Conservation (phyloP, 306 rosid genomes). For the Cicer cuneatum region DNA sequence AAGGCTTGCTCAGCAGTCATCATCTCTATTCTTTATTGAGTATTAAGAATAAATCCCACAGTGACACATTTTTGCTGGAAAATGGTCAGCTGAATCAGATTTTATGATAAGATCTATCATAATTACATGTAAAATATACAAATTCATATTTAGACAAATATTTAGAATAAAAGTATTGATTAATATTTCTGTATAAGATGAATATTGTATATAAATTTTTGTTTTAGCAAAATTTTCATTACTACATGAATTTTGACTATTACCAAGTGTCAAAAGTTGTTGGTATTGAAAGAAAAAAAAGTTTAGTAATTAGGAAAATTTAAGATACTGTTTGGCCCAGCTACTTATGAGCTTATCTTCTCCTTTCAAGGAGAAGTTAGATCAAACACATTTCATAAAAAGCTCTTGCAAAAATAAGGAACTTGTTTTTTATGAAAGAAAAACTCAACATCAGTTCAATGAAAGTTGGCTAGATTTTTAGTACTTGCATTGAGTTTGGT, state of each 20-base stretch:
- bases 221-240: background rate
- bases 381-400: no score
- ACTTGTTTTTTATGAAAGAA: no score
- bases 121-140: conserved; percentile 3
- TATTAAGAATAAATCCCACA: conserved; percentile 19
- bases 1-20: background rate
- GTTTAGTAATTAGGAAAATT: no score
- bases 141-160: background rate
- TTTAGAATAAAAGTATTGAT: background rate
- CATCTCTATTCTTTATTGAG: background rate
- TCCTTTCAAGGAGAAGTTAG: no score
- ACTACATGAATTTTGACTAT: background rate
- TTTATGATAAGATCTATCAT: background rate
- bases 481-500: no score
- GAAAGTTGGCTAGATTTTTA: no score
- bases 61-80: conserved; percentile 9
- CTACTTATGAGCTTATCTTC: no score
- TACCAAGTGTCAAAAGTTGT: background rate
- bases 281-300: no score
- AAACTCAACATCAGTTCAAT: no score
- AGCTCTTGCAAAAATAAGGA: no score
- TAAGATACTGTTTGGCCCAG: no score
- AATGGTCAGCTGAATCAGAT: conserved; percentile 5
- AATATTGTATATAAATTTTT: background rate
- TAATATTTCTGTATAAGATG: background rate